phyloP scores from a whole-genome alignment of 768 basidiomycete species.

The Hysterangium stoloniferum region DNA sequence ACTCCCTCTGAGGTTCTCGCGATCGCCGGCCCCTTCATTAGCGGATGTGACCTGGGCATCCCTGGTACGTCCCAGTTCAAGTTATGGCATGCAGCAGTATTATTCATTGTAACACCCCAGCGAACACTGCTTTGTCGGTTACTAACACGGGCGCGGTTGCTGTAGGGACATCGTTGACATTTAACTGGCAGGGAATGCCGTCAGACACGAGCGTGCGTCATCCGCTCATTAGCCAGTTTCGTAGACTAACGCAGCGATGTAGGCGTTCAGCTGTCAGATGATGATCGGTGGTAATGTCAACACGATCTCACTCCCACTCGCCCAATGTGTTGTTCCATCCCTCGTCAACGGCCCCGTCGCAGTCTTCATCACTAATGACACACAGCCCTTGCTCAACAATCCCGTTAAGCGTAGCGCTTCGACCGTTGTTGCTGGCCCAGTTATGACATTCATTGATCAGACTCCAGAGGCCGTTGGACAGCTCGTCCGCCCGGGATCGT shows the following conservation, averaged over 20 bases:
- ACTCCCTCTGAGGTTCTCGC: conserved; percentile 63
- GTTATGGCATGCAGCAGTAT: background rate
- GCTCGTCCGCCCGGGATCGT: conserved; percentile 30
- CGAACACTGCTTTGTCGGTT: conserved; percentile 50
- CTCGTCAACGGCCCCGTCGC: conserved; percentile 70
- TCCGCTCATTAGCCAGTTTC: background rate
- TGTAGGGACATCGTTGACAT: conserved; percentile 54
- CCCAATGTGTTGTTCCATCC: conserved; percentile 53
- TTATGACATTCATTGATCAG: conserved; percentile 58
- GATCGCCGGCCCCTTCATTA: conserved; percentile 59
- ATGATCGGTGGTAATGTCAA: conserved; percentile 50
- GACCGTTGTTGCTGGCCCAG: conserved; percentile 62
- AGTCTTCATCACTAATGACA: conserved; percentile 58
- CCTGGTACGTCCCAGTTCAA: conserved; percentile 29
- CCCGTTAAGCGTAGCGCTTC: conserved; percentile 44
- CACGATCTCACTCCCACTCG: conserved; percentile 52
- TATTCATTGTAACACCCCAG: conserved; percentile 22
- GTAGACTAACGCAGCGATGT: background rate
- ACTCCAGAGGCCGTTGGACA: conserved; percentile 42
- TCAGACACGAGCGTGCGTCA: conserved; percentile 7
- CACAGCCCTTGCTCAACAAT: conserved; percentile 56
- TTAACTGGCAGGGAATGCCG: conserved; percentile 45
- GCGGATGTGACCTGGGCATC: conserved; percentile 57
- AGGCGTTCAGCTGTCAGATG: conserved; percentile 71
- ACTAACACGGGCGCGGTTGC: conserved; percentile 54